phyloP scores from a whole-genome alignment of 345 rosid genomes.

The Corchorus capsularis region DNA sequence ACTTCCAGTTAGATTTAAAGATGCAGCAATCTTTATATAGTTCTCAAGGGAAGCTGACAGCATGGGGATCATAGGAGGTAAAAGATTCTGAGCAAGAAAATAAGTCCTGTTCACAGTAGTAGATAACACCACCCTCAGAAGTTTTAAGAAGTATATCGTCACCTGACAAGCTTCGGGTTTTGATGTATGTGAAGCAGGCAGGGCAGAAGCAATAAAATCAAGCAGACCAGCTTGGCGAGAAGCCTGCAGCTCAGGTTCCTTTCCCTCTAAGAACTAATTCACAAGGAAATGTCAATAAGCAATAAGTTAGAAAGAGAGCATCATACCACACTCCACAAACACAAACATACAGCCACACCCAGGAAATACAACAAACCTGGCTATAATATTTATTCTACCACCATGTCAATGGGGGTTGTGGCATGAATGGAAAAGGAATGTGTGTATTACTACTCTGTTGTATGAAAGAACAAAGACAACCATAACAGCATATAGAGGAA shows the following conservation, averaged over 20 bases:
- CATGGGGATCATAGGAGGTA: slow-evolving; percentile 79
- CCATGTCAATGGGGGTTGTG: neutral
- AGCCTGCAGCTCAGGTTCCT: slow-evolving; percentile 74
- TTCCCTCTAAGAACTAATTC: slow-evolving; percentile 69
- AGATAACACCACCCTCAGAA: slow-evolving; percentile 63
- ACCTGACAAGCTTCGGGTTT: slow-evolving; percentile 84
- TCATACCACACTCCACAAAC: neutral
- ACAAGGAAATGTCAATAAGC: slow-evolving; percentile 21
- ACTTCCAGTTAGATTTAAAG: slow-evolving; percentile 49
- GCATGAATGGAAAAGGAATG: neutral
- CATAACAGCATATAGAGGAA: slow-evolving; percentile 6
- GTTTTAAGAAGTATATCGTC: slow-evolving; percentile 66
- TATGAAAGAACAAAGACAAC: neutral
- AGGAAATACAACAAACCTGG: neutral
- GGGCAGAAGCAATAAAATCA: slow-evolving; percentile 75
- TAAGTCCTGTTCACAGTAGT: slow-evolving; percentile 61
- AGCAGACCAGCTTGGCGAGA: slow-evolving; percentile 78
- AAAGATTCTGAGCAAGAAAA: slow-evolving; percentile 72
- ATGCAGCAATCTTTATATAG: slow-evolving; percentile 76
- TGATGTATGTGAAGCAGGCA: slow-evolving; percentile 80
- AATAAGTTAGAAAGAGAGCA: slow-evolving; percentile 15
- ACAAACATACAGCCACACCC: neutral
- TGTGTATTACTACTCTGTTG: neutral
- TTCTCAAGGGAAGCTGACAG: slow-evolving; percentile 72
- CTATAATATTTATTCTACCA: neutral